Evolutionary conservation across 2,329 filamentous ascomycete species (phyloP).

Genomic region (Neocucurbitaria cava): DNA sequence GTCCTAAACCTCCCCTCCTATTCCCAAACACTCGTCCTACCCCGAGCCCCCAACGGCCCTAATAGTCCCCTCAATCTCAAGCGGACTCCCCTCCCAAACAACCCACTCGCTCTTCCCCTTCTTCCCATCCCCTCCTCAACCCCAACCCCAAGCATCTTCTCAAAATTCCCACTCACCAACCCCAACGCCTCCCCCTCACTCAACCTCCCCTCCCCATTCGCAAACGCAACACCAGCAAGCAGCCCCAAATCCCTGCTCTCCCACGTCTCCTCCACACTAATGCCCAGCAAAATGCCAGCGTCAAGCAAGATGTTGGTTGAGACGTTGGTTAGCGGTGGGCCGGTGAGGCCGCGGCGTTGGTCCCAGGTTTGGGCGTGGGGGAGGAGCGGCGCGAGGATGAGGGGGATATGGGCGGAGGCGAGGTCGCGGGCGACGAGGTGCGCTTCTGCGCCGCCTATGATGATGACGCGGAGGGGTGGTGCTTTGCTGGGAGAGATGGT

Average conservation of each 20-base stretch:
- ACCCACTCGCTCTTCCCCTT: conserved; percentile 59
- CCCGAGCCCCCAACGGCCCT: conserved; percentile 26
- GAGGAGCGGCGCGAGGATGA: conserved; percentile 67
- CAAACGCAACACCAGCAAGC: conserved; percentile 65
- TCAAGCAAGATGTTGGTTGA: conserved; percentile 64
- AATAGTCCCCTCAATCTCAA: conserved; percentile 65
- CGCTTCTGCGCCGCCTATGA: conserved; percentile 70
- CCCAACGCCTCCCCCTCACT: conserved; percentile 63
- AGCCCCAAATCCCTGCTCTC: conserved; percentile 66
- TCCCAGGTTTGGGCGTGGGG: conserved; percentile 66
- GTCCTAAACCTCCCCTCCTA: no score
- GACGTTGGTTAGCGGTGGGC: conserved; percentile 71
- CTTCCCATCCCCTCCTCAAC: conserved; percentile 18
- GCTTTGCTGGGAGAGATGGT: conserved; percentile 35
- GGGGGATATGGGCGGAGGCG: conserved; percentile 62
- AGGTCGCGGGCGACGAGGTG: conserved; percentile 66
- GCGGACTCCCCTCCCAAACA: conserved; percentile 68
- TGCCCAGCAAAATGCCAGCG: conserved; percentile 65
- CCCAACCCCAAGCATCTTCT: conserved; percentile 62
- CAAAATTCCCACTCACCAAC: conserved; percentile 64
- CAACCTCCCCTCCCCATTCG: conserved; percentile 64
- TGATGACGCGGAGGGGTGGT: conserved; percentile 64
- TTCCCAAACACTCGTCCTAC: conserved; percentile 7
- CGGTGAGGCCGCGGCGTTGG: conserved; percentile 66
- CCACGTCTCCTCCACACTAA: conserved; percentile 69